phyloP scores from a whole-genome alignment of 805 yeast genomes.

The Nakazawaea holstii region DNA sequence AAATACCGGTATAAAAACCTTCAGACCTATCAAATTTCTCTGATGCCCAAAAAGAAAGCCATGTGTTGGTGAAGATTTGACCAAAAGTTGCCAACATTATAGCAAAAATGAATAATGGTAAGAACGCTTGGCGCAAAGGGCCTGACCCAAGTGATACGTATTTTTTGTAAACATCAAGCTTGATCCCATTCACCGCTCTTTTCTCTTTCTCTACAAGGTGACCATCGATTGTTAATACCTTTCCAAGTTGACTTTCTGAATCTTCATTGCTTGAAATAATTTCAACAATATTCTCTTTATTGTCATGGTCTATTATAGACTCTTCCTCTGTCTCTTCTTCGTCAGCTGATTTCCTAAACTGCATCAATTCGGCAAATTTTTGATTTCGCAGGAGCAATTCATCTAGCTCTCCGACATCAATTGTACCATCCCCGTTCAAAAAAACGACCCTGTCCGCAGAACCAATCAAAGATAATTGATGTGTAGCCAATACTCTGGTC shows the following conservation, averaged over 20 bases:
- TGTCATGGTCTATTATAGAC: too few species aligned
- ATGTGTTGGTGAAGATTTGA: conserved; percentile 19
- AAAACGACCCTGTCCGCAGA: conserved; percentile 29
- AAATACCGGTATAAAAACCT: conserved; percentile 14
- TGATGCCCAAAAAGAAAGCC: conserved; percentile 18
- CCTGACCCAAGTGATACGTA: conserved; percentile 56
- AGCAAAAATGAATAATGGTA: conserved; percentile 21
- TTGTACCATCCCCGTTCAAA: conserved; percentile 13
- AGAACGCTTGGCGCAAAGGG: conserved; percentile 25
- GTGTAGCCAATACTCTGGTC: conserved; percentile 35
- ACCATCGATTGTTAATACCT: conserved; percentile 23
- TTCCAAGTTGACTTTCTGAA: conserved; percentile 14
- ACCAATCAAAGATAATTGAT: conserved; percentile 33
- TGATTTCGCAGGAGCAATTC: conserved; percentile 21
- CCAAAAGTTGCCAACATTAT: conserved; percentile 38
- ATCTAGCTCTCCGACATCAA: conserved; percentile 4
- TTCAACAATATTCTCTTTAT: conserved; percentile 12
- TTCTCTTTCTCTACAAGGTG: conserved; percentile 44
- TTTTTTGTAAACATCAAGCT: conserved; percentile 39
- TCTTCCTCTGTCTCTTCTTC: conserved; percentile 19
- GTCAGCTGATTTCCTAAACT: conserved; percentile 30
- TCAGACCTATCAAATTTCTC: conserved; percentile 11
- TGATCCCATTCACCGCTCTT: conserved; percentile 51
- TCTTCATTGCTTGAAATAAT: neutral
- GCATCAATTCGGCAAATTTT: conserved; percentile 42